phyloP scores from a whole-genome alignment of 2,329 filamentous ascomycete genomes.

The Bertia moriformis region DNA sequence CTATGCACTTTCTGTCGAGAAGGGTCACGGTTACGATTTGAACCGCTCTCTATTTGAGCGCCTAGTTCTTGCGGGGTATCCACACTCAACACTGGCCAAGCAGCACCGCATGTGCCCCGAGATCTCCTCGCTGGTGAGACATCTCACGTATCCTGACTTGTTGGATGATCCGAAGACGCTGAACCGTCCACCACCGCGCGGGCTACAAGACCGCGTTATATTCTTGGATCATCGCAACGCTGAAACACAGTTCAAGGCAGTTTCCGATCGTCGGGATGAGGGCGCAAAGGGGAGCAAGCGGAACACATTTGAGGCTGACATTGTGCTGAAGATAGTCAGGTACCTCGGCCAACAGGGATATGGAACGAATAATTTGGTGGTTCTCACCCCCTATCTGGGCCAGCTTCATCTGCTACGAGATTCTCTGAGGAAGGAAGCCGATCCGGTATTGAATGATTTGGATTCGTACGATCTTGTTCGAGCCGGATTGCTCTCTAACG shows the following conservation, averaged over 20 bases:
- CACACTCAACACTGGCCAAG: slow-evolving; percentile 34
- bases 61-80: slow-evolving; percentile 37
- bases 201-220: slow-evolving; percentile 42
- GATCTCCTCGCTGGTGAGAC: slow-evolving; percentile 42
- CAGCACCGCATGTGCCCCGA: slow-evolving; percentile 60
- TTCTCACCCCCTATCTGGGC: slow-evolving; percentile 60
- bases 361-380: slow-evolving; percentile 44
- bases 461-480: slow-evolving; percentile 47
- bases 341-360: slow-evolving; percentile 64
- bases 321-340: slow-evolving; percentile 48
- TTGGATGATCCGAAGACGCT: slow-evolving; percentile 35
- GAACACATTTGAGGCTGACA: slow-evolving; percentile 50
- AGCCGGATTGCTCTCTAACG: slow-evolving; percentile 44
- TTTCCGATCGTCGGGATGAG: slow-evolving; percentile 34
- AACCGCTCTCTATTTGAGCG: slow-evolving; percentile 58
- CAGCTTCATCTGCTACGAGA: slow-evolving; percentile 45
- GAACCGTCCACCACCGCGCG: slow-evolving; percentile 29
- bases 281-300: slow-evolving; percentile 35
- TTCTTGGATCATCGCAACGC: slow-evolving; percentile 49
- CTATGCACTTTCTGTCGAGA: slow-evolving; percentile 45
- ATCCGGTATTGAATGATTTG: slow-evolving; percentile 54
- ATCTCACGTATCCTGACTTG: slow-evolving; percentile 47
- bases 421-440: slow-evolving; percentile 36
- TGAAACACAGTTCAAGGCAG: slow-evolving; percentile 27
- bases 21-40: slow-evolving; percentile 50